Base-by-base conservation (phyloP, 2,329 filamentous ascomycete species). In the Trichoderma sp. region DNA sequence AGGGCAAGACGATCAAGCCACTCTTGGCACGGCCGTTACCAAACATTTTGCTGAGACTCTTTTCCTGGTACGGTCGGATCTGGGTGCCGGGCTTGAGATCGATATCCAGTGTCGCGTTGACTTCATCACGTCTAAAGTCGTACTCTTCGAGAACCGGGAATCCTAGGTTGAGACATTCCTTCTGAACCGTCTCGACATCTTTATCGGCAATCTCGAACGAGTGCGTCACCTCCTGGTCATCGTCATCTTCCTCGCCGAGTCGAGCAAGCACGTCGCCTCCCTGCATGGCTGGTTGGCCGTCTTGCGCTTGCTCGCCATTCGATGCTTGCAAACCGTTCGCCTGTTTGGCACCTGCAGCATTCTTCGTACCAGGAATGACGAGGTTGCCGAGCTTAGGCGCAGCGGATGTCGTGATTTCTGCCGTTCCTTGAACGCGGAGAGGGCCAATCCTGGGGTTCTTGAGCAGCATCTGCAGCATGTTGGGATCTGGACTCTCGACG, bases 41-140 rank as follows among this genome's bases (percentile, higher is more conserved):
- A 80, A 99, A 99, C 96, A 99, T 99, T 82, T 99, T 99, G 84
- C 93, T 97, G 11, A 99, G 85, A 75, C 94, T 97, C 83, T 98
- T 97, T 81, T 99, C 96, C 80, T 99, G 96, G 77, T 99, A 99
- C 73, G 97, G 84, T 79, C 95, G 91, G 79, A 98, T 98, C 78
- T 95, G 92, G 0, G 95, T 95, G 71, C 91, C 91, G 0, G 95
- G 95, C 76, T 93, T 93, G 63, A 98, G 85, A 80, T 98, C 95
- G 76, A 99, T 99, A 71, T 98, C 94, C 43, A 99, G 85, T 65
- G 93, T 97, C 1, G 95, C 89, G 77, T 98, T 99, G 76, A 90
- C 88, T 73, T 93, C 89, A 79, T 99, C 96, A 76, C 96, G 95
- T 71, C 94, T 88, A 81, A 98, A 99, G 80, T 99, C 96, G 81